Base-by-base conservation (phyloP, 2,329 filamentous ascomycete genomes). In the Trematosphaeria pertusa region DNA sequence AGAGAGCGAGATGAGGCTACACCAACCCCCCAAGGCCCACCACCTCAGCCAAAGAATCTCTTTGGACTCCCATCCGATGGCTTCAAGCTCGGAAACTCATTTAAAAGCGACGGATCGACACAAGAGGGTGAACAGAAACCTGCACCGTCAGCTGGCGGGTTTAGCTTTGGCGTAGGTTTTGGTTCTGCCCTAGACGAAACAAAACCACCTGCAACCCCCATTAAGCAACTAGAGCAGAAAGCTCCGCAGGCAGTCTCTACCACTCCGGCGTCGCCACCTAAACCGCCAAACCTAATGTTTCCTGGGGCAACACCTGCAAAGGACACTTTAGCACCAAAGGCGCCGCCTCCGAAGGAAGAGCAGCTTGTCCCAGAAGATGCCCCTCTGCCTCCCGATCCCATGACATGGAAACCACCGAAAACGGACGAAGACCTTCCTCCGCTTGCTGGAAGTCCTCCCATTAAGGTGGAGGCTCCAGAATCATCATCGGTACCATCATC, bases 71-170 rank as follows among this genome's bases (percentile, higher is more conserved):
- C 53, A 41, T n/a, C 32, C 15, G 61, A 59, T 12, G 79, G 82
- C 0, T 90, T 90, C 72, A 87, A 87, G 57, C 75, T 90, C 12
- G 80, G 81, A 30, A 86, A 83, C 21, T 85, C 82, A 1, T 91
- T 90, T 73, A 84, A 85, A 60, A 78, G 79, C 7, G 86, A 89
- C 54, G 79, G 81, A 5, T 78, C 79, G 34, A 77, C 81, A 1
- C 84, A 83, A 47, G 80, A 87, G 18, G 83, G 87, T 46, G 71
- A 78, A 26, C 76, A 80, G 7, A 81, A 81, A 51, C 73, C 80
- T 12, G 65, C 71, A 17, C 65, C 69, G 17, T 67, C 69, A n/a
- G 58, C 67, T 15, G 69, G 72, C n/a, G 75, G 75, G 10, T 76
- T 77, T 4, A 77, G 87, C 54, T 88, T 89, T 61, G 82, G 82